These are phyloP conservation scores for Fusarium staphyleae DNA, from an alignment of 2,329 filamentous ascomycete genomes.

Conservation along the genomic window DNA sequence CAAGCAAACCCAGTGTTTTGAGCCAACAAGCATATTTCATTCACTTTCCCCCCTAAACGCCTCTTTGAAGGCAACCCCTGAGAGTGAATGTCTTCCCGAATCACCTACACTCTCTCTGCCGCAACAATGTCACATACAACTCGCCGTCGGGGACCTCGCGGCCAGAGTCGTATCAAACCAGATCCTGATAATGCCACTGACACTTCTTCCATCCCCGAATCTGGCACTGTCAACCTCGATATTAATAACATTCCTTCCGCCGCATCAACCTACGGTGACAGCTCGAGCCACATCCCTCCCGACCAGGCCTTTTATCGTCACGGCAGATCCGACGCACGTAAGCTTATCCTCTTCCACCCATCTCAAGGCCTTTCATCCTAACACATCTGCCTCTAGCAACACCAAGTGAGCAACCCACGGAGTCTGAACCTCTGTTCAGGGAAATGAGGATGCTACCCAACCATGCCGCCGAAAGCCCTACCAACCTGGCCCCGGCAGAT, in stretches of 20 bases:
- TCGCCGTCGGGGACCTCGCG: constrained; percentile 33
- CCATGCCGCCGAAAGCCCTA: constrained; percentile 34
- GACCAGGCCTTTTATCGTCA: constrained; percentile 39
- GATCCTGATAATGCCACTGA: constrained; percentile 37
- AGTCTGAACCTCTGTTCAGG: constrained; percentile 49
- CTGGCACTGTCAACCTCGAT: constrained; percentile 19
- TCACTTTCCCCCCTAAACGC: not conserved
- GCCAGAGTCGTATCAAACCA: constrained; percentile 35
- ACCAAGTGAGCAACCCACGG: constrained; percentile 46
- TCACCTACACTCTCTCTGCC: constrained; percentile 15
- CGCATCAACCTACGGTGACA: constrained; percentile 31
- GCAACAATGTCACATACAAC: constrained; percentile 34
- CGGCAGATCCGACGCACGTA: constrained; percentile 50
- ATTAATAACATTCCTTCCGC: constrained; percentile 20
- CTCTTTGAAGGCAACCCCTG: not conserved
- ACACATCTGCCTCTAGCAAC: constrained; percentile 42
- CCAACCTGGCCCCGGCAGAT: constrained; percentile 41
- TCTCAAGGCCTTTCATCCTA: constrained; percentile 1
- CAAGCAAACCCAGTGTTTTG: constrained; percentile 5
- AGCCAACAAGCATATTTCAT: not conserved
- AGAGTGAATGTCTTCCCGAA: constrained; percentile 27
- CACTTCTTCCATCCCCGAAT: constrained; percentile 15
- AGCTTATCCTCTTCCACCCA: constrained; percentile 30
- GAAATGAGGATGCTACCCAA: constrained; percentile 47
- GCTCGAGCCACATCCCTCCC: constrained; percentile 17